These are phyloP conservation scores for Gonium pectorale DNA, from an alignment of 139 green algal genomes.

Conservation along the genomic window DNA sequence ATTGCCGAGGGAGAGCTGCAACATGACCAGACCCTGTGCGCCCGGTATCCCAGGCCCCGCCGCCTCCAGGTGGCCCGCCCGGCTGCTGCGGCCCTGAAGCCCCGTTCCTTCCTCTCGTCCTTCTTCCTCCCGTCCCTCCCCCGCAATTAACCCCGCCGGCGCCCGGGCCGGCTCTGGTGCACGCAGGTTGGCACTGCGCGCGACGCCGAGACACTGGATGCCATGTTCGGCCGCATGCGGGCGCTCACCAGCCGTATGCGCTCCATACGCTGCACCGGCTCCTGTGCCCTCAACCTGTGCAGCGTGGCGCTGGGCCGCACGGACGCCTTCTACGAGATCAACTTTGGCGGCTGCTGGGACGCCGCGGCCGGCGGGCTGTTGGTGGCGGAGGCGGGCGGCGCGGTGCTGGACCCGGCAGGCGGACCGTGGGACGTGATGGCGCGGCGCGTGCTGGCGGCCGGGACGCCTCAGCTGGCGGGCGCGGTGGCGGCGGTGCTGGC, in stretches of 20 bases:
- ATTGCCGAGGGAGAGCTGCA: no score
- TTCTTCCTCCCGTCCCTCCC: no score
- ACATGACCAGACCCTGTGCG: no score
- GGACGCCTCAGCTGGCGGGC: constrained; percentile 64
- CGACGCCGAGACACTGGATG: constrained; percentile 77
- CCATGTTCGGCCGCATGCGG: constrained; percentile 81
- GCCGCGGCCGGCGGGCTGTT: constrained; percentile 66
- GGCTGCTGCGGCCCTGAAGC: background rate
- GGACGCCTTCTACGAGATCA: constrained; percentile 96
- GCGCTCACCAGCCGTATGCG: constrained; percentile 55
- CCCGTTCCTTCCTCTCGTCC: no score
- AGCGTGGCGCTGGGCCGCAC: constrained; percentile 85
- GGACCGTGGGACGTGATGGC: constrained; percentile 82
- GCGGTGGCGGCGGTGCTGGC: constrained; percentile 56
- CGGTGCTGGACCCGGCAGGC: constrained; percentile 85
- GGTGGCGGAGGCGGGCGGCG: constrained; percentile 82
- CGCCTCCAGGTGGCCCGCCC: no score
- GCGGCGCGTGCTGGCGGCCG: constrained; percentile 79
- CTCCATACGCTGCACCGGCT: constrained; percentile 88
- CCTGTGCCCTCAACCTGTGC: constrained; percentile 91
- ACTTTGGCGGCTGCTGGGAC: constrained; percentile 92
- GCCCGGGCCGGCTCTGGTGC: background rate
- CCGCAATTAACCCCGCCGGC: no score
- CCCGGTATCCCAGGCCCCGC: no score
- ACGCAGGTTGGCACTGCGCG: constrained; percentile 65